phyloP scores from a whole-genome alignment of 371 early-diverging fungal species.

The Capillidium rhysosporum region DNA sequence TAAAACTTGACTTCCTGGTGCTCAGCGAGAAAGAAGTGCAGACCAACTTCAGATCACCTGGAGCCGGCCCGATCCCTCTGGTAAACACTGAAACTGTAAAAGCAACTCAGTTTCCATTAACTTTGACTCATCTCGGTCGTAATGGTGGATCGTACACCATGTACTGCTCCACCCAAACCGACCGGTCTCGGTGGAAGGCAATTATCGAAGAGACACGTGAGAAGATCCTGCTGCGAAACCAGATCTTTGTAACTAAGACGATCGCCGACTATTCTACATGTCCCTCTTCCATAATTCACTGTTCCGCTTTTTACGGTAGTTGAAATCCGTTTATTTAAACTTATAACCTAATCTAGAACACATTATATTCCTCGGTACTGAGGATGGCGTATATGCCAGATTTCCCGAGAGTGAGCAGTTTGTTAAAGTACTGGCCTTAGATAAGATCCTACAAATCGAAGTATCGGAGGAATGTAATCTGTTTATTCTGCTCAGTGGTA shows the following conservation, averaged over 20 bases:
- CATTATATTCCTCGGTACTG: constrained; percentile 66
- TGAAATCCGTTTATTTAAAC: background rate
- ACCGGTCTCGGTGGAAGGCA: constrained; percentile 59
- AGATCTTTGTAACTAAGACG: constrained; percentile 33
- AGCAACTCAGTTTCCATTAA: constrained; percentile 30
- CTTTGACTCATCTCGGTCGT: constrained; percentile 55
- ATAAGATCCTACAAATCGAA: background rate
- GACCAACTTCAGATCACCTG: constrained; percentile 7
- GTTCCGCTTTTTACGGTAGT: constrained; percentile 44
- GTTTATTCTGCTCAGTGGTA: background rate
- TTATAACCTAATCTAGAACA: constrained; percentile 13
- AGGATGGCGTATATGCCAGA: constrained; percentile 53
- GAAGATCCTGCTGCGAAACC: constrained; percentile 21
- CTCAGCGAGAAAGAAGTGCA: constrained; percentile 35
- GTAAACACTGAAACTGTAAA: background rate
- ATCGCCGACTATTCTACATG: constrained; percentile 22
- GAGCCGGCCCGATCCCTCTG: constrained; percentile 1
- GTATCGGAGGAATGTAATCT: constrained; percentile 1
- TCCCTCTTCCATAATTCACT: constrained; percentile 35
- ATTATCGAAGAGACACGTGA: constrained; percentile 48
- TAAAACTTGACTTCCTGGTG: constrained; percentile 49
- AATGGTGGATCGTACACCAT: constrained; percentile 41
- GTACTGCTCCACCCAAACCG: constrained; percentile 47
- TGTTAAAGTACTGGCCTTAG: background rate
- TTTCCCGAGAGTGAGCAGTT: constrained; percentile 10